A percentile compares a stretch with the other conserved stretches of the same genome.
These are phyloP conservation scores for Lactarius indigo DNA, from an alignment of 768 basidiomycete species.

Conservation along the genomic window DNA sequence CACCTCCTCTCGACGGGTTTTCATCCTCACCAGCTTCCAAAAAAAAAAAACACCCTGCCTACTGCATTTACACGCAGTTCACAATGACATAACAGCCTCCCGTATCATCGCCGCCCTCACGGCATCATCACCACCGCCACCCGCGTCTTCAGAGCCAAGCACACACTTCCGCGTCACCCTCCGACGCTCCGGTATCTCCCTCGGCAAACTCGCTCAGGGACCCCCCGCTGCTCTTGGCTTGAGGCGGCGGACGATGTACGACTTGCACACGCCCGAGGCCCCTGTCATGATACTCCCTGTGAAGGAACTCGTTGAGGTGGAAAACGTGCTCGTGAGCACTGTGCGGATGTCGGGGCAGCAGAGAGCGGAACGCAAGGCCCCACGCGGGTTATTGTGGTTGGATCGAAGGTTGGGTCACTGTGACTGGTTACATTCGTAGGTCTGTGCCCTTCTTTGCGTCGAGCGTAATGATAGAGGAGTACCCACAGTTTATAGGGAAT, in stretches of 20 bases:
- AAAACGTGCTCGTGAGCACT: neutral
- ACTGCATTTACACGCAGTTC: no score
- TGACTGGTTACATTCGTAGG: neutral
- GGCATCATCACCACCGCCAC: neutral
- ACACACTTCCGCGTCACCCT: no score
- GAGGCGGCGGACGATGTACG: no score
- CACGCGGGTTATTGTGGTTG: neutral
- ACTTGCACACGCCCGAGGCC: no score
- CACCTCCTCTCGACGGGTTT: constrained; percentile 1
- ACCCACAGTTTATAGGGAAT: no score
- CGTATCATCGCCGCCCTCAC: constrained; percentile 18
- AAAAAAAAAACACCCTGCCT: neutral
- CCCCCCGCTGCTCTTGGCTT: no score
- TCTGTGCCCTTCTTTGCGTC: no score
- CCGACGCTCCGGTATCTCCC: no score
- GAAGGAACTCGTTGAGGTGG: neutral
- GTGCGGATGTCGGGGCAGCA: neutral
- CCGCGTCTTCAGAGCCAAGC: constrained; percentile 17
- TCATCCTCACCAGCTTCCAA: neutral
- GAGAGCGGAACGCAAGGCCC: neutral
- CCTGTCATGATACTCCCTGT: no score
- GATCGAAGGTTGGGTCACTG: neutral
- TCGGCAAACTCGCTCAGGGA: no score
- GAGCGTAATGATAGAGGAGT: no score
- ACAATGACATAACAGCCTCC: constrained; percentile 16